Conservation (phyloP, 441 rosid genomes). For the Omphalea diandra region DNA sequence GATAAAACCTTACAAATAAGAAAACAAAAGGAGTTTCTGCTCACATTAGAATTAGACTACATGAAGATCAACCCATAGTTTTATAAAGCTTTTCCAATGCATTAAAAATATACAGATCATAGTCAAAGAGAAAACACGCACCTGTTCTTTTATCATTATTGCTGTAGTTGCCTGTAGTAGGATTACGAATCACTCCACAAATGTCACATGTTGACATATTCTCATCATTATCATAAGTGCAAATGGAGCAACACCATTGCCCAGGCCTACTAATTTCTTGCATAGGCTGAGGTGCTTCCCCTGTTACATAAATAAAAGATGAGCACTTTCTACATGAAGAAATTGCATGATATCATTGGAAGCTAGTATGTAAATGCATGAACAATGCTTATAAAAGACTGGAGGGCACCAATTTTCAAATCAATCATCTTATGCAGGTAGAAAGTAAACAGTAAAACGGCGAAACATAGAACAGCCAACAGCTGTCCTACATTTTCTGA, state of each 20-base stretch:
- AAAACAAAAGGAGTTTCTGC: background rate
- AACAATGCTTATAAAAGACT: no score
- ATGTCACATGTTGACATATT: conserved; percentile 78
- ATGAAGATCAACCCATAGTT: conserved; percentile 14
- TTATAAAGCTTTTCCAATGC: conserved; percentile 13
- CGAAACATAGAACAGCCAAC: background rate
- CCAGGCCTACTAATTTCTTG: conserved; percentile 32
- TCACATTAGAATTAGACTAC: background rate
- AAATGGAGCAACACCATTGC: conserved; percentile 78
- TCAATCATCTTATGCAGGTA: background rate
- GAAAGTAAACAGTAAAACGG: background rate
- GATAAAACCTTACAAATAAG: background rate
- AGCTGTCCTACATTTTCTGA: background rate
- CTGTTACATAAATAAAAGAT: conserved; percentile 31
- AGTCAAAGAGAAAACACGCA: conserved; percentile 27
- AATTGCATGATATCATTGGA: background rate
- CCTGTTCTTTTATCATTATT: conserved; percentile 49
- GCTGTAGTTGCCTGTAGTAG: conserved; percentile 38
- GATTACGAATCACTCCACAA: conserved; percentile 79
- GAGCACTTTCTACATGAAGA: background rate
- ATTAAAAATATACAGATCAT: background rate
- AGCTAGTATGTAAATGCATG: background rate
- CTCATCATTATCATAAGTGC: conserved; percentile 88
- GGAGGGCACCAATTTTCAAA: background rate
- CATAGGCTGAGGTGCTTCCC: conserved; percentile 31